phyloP scores from a whole-genome alignment of 1,139 yeast genomes.

The Yueomyces sp. region DNA sequence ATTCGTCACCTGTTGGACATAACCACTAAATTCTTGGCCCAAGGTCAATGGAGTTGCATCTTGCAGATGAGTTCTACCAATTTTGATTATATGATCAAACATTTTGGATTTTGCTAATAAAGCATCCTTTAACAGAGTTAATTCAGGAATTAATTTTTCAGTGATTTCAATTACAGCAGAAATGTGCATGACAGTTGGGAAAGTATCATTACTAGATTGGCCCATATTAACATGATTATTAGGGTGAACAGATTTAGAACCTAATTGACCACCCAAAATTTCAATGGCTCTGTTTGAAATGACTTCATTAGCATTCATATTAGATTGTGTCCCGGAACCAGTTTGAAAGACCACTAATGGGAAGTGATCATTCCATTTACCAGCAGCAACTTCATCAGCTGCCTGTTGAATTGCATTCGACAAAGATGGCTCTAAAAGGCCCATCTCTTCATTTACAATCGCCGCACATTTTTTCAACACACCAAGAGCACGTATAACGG shows the following conservation, averaged over 20 bases:
- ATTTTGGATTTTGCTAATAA: slow-evolving; percentile 67
- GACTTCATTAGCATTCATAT: slow-evolving; percentile 98
- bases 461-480: slow-evolving; percentile 90
- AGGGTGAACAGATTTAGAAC: slow-evolving; percentile 90
- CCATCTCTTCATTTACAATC: slow-evolving; percentile 72
- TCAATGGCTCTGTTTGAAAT: slow-evolving; percentile 97
- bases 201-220: slow-evolving; percentile 93
- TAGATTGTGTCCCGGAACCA: slow-evolving; percentile 96
- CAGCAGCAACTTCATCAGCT: slow-evolving; percentile 88
- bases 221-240: slow-evolving; percentile 98
- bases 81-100: slow-evolving; percentile 80
- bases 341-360: slow-evolving; percentile 98
- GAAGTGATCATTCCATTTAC: slow-evolving; percentile 85
- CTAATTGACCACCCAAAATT: slow-evolving; percentile 79
- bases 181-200: slow-evolving; percentile 99
- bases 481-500: slow-evolving; percentile 86
- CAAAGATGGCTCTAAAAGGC: slow-evolving; percentile 69
- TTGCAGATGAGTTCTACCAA: slow-evolving; percentile 97
- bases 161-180: slow-evolving; percentile 91
- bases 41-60: slow-evolving; percentile 96
- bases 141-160: slow-evolving; percentile 61
- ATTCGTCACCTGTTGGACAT: slow-evolving; percentile 80
- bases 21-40: slow-evolving; percentile 96
- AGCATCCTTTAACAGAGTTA: slow-evolving; percentile 64
- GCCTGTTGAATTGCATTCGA: slow-evolving; percentile 83